Evolutionary conservation across 768 basidiomycete genomes (phyloP).

Genomic region (Pleurotus pulmonarius): DNA sequence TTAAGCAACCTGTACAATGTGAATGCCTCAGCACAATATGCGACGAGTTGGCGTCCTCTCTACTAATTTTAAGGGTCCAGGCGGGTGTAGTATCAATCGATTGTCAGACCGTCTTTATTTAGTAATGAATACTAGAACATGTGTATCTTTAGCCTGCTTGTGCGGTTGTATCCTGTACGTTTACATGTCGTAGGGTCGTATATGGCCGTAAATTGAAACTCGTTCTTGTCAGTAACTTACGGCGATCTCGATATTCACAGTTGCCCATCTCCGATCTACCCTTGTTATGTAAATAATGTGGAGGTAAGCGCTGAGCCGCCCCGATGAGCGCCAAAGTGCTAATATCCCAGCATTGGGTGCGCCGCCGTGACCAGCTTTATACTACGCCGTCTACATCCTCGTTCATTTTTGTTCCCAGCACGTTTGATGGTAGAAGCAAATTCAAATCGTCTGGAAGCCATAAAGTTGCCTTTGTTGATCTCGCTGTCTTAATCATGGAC

Average conservation of each 20-base stretch:
- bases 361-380: background rate
- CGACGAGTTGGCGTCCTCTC: background rate
- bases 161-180: background rate
- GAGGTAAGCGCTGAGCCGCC: background rate
- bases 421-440: background rate
- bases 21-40: background rate
- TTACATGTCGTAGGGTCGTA: background rate
- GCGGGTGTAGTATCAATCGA: background rate
- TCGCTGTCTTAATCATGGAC: background rate
- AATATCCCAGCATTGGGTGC: background rate
- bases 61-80: background rate
- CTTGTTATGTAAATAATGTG: too few relatives aligned
- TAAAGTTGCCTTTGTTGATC: background rate
- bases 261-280: constrained; percentile 1
- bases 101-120: too few relatives aligned
- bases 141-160: background rate
- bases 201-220: background rate
- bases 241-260: constrained; percentile 1
- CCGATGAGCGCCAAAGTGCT: background rate
- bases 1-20: constrained; percentile 1
- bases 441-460: background rate
- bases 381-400: background rate
- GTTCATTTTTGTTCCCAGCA: background rate
- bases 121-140: too few relatives aligned
- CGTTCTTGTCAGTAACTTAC: background rate